Base-by-base conservation (phyloP, 805 yeast species). In the Kodamaea leandrae region DNA sequence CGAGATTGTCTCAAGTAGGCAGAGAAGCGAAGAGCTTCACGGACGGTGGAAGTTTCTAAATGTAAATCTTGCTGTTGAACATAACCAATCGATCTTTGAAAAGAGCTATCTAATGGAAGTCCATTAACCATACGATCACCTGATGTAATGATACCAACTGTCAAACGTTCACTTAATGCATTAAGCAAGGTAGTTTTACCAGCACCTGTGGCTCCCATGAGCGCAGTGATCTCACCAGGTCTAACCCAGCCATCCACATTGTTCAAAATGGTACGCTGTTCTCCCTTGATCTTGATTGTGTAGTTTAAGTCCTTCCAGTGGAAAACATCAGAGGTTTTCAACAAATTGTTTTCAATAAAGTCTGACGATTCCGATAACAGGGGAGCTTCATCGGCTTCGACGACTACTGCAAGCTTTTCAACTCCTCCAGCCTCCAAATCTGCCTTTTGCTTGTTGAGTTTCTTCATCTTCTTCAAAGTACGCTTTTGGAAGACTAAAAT, bases 131-230 rank as follows among this genome's bases (percentile, higher is more conserved):
- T 61, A 71, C 76, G 73, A 30, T 73, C 76, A 48, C 83, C 83
- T 3, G 50, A 41, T 20, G 80, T 70, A 36, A 78, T 68, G 24
- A 74, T 74, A 58, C 84, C 84, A 60, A 68, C 66, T 28, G 74
- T 72, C 45, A 72, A 67, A 58, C 83, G 64, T 50, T 74, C 76
- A 32, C 81, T 74, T 43, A 77, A 60, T 15, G 71, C 71, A 55
- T 77, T 78, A 49, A 77, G 63, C 40, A 77, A 58, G 8, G 82
- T 77, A 8, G 82, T 77, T 50, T 77, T 77, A 54, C 83, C 82
- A 20, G 81, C 81, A 55, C 82, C 82, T n/a, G 82, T 76, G 36
- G 76, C 80, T 49, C 82, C 82, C 80, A 77, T 76, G 20, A 77
- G 57, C 9, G 83, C 83, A 16, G 82, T 78, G 52, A 77, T 57